Evolutionary conservation across 2,329 filamentous ascomycete genomes (phyloP).

Genomic region (Lecanoromycetidae sp.): DNA sequence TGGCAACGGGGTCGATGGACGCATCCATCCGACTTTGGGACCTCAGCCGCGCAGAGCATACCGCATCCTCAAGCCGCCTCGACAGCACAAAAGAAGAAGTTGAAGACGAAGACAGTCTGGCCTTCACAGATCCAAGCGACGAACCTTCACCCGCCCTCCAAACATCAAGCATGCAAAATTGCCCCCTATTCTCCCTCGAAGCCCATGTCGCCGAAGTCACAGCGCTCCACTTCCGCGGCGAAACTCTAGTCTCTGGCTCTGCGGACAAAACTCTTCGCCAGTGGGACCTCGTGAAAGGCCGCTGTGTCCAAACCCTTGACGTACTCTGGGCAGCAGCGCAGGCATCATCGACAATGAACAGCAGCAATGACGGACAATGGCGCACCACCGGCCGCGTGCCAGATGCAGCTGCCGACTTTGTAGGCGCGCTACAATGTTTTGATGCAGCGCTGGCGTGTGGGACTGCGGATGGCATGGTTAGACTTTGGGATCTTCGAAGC

Average conservation of each 20-base stretch:
- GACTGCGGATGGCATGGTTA: conserved; percentile 93
- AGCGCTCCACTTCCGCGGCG: conserved; percentile 76
- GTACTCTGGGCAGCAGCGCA: conserved; percentile 97
- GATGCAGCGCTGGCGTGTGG: conserved; percentile 91
- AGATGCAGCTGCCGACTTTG: conserved; percentile 69
- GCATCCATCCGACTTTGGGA: conserved; percentile 94
- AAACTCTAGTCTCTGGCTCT: conserved; percentile 87
- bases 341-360: conserved; percentile 56
- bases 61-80: conserved; percentile 56
- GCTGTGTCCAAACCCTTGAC: conserved; percentile 92
- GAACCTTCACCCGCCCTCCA: conserved; percentile 56
- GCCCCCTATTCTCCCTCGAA: conserved; percentile 74
- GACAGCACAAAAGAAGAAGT: conserved; percentile 41
- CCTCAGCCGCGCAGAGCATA: conserved; percentile 74
- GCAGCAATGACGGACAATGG: conserved; percentile 46
- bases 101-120: conserved; percentile 47
- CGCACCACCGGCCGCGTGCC: conserved; percentile 52
- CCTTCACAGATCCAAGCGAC: not conserved
- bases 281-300: conserved; percentile 95
- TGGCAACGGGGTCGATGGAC: conserved; percentile 89
- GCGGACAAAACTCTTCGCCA: conserved; percentile 95
- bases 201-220: conserved; percentile 92
- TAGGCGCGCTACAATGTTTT: conserved; percentile 89
- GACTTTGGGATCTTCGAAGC: conserved; percentile 90
- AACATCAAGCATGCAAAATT: conserved; percentile 73